These are phyloP conservation scores for Penicillium italicum DNA, from an alignment of 2,329 filamentous ascomycete genomes.

Conservation along the genomic window DNA sequence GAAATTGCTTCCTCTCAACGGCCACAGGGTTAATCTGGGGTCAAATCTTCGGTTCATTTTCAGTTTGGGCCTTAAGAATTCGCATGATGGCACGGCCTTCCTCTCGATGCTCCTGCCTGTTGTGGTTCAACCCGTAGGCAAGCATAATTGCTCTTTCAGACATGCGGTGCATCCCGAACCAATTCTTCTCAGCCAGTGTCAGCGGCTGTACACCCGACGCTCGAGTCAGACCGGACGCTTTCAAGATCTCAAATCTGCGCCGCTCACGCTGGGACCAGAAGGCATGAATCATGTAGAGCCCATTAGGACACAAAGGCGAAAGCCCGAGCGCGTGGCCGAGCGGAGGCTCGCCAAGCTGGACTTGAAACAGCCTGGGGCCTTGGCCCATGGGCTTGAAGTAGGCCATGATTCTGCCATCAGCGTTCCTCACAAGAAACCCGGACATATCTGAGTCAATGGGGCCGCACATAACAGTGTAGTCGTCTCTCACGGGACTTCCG, in stretches of 20 bases:
- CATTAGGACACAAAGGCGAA: neutral
- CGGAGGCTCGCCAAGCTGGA: neutral
- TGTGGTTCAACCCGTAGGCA: neutral
- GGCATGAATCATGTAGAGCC: neutral
- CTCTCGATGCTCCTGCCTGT: neutral
- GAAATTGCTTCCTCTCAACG: neutral
- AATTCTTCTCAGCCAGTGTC: neutral
- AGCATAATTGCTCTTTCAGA: neutral
- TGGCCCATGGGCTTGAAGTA: neutral
- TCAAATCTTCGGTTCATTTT: neutral
- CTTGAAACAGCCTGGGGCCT: neutral
- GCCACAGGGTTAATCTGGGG: too few species aligned
- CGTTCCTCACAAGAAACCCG: neutral
- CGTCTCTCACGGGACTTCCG: neutral
- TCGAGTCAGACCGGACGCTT: neutral
- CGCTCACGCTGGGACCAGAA: neutral
- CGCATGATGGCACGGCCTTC: constrained; percentile 1
- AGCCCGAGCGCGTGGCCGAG: neutral
- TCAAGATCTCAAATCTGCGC: neutral
- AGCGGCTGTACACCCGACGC: neutral
- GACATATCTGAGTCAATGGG: neutral
- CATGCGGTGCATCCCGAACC: neutral
- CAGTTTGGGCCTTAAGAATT: neutral
- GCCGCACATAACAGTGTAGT: neutral
- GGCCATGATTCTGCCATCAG: neutral